Evolutionary conservation across 2,329 filamentous ascomycete genomes (phyloP).

Genomic region (Colletotrichum sp.): DNA sequence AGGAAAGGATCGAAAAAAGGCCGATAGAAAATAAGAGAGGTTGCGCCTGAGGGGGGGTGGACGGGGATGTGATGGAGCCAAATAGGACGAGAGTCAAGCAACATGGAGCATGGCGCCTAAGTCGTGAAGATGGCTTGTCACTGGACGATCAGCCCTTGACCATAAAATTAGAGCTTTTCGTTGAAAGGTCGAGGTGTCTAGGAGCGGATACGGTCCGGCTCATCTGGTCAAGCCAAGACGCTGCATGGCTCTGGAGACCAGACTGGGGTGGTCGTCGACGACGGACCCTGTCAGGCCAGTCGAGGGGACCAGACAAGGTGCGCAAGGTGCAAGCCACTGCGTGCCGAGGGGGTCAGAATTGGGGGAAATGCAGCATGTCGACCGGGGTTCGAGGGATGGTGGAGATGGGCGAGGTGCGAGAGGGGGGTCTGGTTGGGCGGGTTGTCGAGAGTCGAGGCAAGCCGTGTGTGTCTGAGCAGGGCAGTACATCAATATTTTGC

Average conservation of each 20-base stretch:
- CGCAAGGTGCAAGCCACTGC: slow-evolving; percentile 20
- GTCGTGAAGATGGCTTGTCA: slow-evolving; percentile 43
- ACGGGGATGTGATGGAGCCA: slow-evolving; percentile 40
- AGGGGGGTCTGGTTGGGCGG: slow-evolving; percentile 14
- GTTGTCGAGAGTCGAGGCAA: slow-evolving; percentile 14
- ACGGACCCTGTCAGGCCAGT: slow-evolving; percentile 17
- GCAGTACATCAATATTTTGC: slow-evolving; percentile 23
- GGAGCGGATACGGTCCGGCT: slow-evolving; percentile 24
- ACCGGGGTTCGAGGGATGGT: slow-evolving; percentile 9
- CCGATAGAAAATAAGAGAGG: slow-evolving; percentile 25
- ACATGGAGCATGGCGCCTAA: slow-evolving; percentile 47
- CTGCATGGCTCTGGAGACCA: slow-evolving; percentile 19
- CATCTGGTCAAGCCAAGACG: slow-evolving; percentile 23
- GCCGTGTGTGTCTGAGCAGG: slow-evolving; percentile 4
- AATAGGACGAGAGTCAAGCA: slow-evolving; percentile 39
- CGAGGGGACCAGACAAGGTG: not conserved
- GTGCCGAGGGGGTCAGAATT: slow-evolving; percentile 21
- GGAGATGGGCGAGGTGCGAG: not conserved
- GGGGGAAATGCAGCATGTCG: slow-evolving; percentile 13
- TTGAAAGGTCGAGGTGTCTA: slow-evolving; percentile 17
- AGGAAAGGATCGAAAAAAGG: slow-evolving; percentile 23
- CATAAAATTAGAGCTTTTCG: slow-evolving; percentile 48
- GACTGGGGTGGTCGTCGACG: slow-evolving; percentile 18
- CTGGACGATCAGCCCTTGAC: slow-evolving; percentile 41
- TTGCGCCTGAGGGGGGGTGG: slow-evolving; percentile 20